These are phyloP conservation scores for Calonectria hawksworthii DNA, from an alignment of 2,329 filamentous ascomycete genomes.

Conservation along the genomic window DNA sequence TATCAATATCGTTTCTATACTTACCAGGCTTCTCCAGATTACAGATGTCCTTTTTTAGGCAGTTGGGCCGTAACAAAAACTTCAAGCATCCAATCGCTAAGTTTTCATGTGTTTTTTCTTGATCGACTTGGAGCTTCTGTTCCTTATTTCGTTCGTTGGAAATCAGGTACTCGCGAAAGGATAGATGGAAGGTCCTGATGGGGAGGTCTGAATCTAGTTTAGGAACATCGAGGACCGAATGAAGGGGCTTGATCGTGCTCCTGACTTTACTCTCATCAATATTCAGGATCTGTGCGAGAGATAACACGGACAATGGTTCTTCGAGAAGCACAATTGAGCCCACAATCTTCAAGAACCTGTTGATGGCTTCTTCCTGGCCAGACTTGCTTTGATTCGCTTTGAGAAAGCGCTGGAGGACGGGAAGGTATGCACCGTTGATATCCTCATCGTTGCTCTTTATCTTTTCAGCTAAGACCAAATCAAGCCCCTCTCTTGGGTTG, in stretches of 20 bases:
- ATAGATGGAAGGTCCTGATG: slow-evolving; percentile 36
- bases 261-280: slow-evolving; percentile 23
- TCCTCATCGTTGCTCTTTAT: slow-evolving; percentile 2
- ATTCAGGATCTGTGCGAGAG: slow-evolving; percentile 41
- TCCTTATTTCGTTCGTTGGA: slow-evolving; percentile 41
- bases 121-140: slow-evolving; percentile 49
- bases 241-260: background rate
- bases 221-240: slow-evolving; percentile 7
- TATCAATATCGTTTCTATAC: background rate
- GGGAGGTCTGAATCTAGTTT: accelerated
- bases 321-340: background rate
- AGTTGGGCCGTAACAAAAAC: background rate
- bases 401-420: slow-evolving; percentile 26
- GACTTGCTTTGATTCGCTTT: background rate
- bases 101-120: background rate
- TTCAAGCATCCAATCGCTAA: background rate
- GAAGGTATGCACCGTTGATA: slow-evolving; percentile 36
- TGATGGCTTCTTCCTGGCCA: background rate
- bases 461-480: too few species aligned
- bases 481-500: too few species aligned
- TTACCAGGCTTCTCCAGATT: background rate
- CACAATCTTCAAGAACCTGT: background rate
- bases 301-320: slow-evolving; percentile 28
- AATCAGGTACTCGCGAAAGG: slow-evolving; percentile 56
- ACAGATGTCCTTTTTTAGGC: background rate